Evolutionary conservation across 768 basidiomycete species (phyloP).

Genomic region (Termitomyces sp.): DNA sequence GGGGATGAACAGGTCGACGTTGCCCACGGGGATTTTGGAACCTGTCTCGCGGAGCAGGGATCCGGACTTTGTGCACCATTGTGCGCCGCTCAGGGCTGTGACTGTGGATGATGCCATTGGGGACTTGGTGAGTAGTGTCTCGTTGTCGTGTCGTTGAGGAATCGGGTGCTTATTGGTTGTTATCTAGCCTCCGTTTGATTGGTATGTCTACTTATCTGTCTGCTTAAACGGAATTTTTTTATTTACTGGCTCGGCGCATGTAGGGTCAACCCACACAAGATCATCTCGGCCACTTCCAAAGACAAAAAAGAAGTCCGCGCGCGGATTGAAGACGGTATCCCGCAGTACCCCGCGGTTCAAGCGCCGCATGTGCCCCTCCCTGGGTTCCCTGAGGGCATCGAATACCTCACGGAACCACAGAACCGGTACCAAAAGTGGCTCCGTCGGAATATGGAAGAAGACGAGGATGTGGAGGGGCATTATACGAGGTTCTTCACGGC

Average conservation of each 20-base stretch:
- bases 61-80: constrained; percentile 34
- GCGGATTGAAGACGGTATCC: constrained; percentile 38
- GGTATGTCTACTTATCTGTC: constrained; percentile 41
- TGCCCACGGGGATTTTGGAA: constrained; percentile 38
- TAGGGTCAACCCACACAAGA: constrained; percentile 57
- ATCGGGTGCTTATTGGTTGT: not conserved
- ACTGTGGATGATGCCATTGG: constrained; percentile 61
- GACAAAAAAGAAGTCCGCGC: constrained; percentile 26
- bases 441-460: constrained; percentile 21
- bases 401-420: constrained; percentile 39
- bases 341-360: constrained; percentile 34
- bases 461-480: constrained; percentile 43
- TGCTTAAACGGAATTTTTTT: not conserved
- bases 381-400: constrained; percentile 41
- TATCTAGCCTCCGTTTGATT: constrained; percentile 60
- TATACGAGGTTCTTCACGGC: constrained; percentile 41
- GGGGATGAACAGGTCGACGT: constrained; percentile 24
- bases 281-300: constrained; percentile 24
- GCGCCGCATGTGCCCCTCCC: constrained; percentile 18
- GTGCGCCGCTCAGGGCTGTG: constrained; percentile 54
- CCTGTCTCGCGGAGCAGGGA: constrained; percentile 40
- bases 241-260: not conserved
- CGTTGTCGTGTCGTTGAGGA: not conserved
- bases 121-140: constrained; percentile 54
- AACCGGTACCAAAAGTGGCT: constrained; percentile 38